Base-by-base conservation (phyloP, 305 asterid genomes). In the Solanum hybrid region DNA sequence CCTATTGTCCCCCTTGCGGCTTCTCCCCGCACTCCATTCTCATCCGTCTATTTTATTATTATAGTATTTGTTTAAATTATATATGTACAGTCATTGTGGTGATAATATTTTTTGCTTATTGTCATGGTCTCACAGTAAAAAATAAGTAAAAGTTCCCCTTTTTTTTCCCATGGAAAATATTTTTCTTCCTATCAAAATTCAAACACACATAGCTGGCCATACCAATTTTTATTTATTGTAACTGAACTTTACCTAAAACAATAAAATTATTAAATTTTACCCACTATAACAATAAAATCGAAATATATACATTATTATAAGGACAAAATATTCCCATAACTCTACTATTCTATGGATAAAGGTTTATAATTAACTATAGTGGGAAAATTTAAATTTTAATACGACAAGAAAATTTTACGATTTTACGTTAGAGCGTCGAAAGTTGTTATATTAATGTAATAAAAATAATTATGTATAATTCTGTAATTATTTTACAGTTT, bases 71-170 rank as follows among this genome's bases (percentile, higher is more conserved):
- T 72, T 72, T 26, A 26, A 72, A 26, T 72, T 12, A 72, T 27
- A 70, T 4, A 70, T 70, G 0, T 12, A 12, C 0, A 72, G 1
- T 1, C 0, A 11, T 12, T 72, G 0, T 24, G 7, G 4, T 26
- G 5, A 27, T 27, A 5, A 5, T 26, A 26, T 26, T 2, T 26
- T 72, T 72, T 70, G 15, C 3, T 26, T 72, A 72, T 0, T 10
- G 37, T 34, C 37, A 34, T 0, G 2, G 37, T 39, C 0, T 11
- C 26, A 26, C 1, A 5, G 0, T 10, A 70, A 3, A 72, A 72
- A 72, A 11, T 5, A 72, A 72, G 33, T 72, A 26, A 11, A 72
- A 26, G 0, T 10, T 68, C 3, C 0, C 13, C 75, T n/a, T 10
- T 24, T 68, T 12, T 39, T n/a, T 68, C 1, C 29, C 2, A n/a